Conservation (phyloP, 495 filamentous ascomycete species). For the Barbatosphaeria neglecta region DNA sequence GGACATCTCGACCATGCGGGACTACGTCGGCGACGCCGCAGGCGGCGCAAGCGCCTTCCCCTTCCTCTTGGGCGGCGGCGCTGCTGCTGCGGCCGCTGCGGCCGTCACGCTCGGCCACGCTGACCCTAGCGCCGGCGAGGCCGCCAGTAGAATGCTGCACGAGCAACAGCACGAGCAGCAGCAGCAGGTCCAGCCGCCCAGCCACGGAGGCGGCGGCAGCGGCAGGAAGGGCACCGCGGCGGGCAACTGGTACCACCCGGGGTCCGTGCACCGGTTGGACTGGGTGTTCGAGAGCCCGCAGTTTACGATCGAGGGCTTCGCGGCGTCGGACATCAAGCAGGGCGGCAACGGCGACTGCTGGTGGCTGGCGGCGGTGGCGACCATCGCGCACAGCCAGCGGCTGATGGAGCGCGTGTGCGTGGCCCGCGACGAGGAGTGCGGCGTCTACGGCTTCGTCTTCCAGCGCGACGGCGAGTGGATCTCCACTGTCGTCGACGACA, state of each 20-base stretch:
- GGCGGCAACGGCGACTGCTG: slow-evolving; percentile 57
- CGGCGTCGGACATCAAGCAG: slow-evolving; percentile 38
- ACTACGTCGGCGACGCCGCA: slow-evolving; percentile 3
- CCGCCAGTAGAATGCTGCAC: background rate
- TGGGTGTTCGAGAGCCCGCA: slow-evolving; percentile 66
- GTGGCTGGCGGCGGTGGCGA: slow-evolving; percentile 63
- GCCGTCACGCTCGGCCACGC: background rate
- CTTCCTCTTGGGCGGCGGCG: background rate
- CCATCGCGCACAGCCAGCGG: slow-evolving; percentile 54
- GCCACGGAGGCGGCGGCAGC: background rate
- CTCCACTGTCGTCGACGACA: slow-evolving; percentile 57
- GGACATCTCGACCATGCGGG: slow-evolving; percentile 34
- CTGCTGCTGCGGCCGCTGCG: background rate
- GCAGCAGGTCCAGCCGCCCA: too few relatives aligned
- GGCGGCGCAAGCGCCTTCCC: slow-evolving; percentile 1
- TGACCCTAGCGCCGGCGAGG: background rate
- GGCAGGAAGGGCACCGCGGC: slow-evolving; percentile 1
- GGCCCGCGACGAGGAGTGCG: slow-evolving; percentile 53
- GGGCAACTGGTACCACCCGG: slow-evolving; percentile 7
- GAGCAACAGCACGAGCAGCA: too few relatives aligned
- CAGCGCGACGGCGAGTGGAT: slow-evolving; percentile 73
- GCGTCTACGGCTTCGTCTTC: slow-evolving; percentile 78
- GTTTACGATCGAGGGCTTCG: slow-evolving; percentile 61
- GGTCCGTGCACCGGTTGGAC: slow-evolving; percentile 16
- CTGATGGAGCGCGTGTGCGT: slow-evolving; percentile 63